Conservation (phyloP, 179 eudicot genomes). For the Carnegiea gigantea region DNA sequence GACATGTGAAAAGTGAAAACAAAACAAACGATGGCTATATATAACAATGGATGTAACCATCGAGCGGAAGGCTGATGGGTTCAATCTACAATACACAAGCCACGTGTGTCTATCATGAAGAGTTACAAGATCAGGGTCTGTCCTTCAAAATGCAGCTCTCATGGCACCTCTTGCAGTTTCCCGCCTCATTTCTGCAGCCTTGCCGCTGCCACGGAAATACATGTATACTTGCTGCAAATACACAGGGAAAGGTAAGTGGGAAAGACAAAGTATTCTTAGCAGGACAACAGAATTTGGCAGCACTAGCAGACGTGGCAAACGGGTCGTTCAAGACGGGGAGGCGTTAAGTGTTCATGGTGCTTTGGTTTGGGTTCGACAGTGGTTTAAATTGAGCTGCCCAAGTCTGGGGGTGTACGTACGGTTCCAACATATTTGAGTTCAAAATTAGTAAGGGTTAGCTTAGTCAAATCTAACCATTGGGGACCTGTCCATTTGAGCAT, state of each 20-base stretch:
- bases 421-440: too few relatives aligned
- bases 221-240: conserved; percentile 60
- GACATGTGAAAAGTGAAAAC: not conserved
- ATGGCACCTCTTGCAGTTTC: conserved; percentile 77
- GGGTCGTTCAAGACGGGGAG: too few relatives aligned
- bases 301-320: not conserved
- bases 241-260: not conserved
- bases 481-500: too few relatives aligned
- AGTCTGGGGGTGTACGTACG: too few relatives aligned
- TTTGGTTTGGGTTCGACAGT: too few relatives aligned
- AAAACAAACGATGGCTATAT: not conserved
- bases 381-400: too few relatives aligned
- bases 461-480: too few relatives aligned
- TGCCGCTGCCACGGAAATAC: conserved; percentile 71
- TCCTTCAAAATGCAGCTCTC: conserved; percentile 60
- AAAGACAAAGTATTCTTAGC: not conserved
- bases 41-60: not conserved
- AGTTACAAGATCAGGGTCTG: not conserved
- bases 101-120: not conserved
- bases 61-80: conserved; percentile 20
- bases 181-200: conserved; percentile 61
- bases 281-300: not conserved
- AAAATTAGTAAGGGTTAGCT: too few relatives aligned
- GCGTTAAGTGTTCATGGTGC: too few relatives aligned
- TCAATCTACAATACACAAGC: conserved; percentile 25